Conservation (phyloP, 768 basidiomycete species). For the Vararia minispora region DNA sequence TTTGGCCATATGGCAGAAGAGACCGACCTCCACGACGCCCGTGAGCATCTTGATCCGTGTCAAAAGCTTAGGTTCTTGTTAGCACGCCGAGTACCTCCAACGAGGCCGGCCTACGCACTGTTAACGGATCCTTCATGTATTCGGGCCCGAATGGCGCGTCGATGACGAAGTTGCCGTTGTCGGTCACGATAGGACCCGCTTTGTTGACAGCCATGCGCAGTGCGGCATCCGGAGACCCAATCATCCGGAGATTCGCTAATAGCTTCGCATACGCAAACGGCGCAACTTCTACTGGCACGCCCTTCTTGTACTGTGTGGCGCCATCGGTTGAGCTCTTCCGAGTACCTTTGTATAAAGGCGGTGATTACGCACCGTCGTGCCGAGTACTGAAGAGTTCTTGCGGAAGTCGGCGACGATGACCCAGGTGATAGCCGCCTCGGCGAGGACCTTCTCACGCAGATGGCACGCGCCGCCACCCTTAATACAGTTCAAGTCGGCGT, state of each 20-base stretch:
- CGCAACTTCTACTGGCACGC: conserved; percentile 93
- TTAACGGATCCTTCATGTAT: conserved; percentile 53
- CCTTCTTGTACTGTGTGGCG: conserved; percentile 67
- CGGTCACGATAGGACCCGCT: conserved; percentile 92
- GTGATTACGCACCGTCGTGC: conserved; percentile 75
- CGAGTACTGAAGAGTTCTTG: conserved; percentile 78
- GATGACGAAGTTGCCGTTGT: conserved; percentile 97
- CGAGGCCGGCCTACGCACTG: conserved; percentile 26
- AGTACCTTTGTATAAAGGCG: too few species aligned
- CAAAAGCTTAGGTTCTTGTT: conserved; percentile 43
- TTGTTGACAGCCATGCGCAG: conserved; percentile 90
- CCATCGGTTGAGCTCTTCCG: too few species aligned
- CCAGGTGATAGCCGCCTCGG: conserved; percentile 85
- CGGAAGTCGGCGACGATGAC: conserved; percentile 89
- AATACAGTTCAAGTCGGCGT: conserved; percentile 79
- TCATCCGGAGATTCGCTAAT: conserved; percentile 51
- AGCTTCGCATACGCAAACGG: conserved; percentile 94
- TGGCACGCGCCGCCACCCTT: conserved; percentile 98
- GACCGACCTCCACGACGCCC: conserved; percentile 95
- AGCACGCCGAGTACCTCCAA: neutral
- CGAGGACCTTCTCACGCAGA: conserved; percentile 92
- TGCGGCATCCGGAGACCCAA: conserved; percentile 61
- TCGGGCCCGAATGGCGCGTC: conserved; percentile 83
- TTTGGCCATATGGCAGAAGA: conserved; percentile 89
- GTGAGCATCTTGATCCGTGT: conserved; percentile 84